Conservation (phyloP, 208 protist genomes). For the Angomonas deanei region DNA sequence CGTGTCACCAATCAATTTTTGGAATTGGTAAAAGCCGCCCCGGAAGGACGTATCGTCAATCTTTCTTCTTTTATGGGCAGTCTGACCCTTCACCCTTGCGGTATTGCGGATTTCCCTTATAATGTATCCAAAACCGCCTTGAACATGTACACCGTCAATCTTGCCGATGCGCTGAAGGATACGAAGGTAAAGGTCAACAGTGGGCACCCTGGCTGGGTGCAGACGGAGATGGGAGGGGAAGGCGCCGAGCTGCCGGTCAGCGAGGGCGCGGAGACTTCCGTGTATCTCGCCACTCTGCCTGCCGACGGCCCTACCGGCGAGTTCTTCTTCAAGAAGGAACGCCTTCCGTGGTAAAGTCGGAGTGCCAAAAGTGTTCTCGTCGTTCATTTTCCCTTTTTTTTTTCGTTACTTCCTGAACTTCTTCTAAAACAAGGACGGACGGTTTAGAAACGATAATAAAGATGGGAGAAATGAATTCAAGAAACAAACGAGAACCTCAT, state of each 20-base stretch:
- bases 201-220: constrained; percentile 64
- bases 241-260: constrained; percentile 34
- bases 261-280: constrained; percentile 64
- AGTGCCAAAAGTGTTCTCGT: background rate
- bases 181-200: constrained; percentile 59
- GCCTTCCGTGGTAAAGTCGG: constrained; percentile 42
- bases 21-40: constrained; percentile 45
- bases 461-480: too few species aligned
- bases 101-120: constrained; percentile 32
- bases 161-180: constrained; percentile 43
- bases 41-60: constrained; percentile 69
- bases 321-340: constrained; percentile 72
- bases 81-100: constrained; percentile 14
- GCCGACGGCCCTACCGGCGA: constrained; percentile 62
- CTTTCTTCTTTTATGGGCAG: constrained; percentile 64
- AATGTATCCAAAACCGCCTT: constrained; percentile 65
- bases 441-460: too few species aligned
- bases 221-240: constrained; percentile 64
- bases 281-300: constrained; percentile 72
- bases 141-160: constrained; percentile 81
- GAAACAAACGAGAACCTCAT: too few species aligned
- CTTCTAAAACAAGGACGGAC: background rate
- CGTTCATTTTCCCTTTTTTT: background rate
- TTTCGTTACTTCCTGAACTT: background rate
- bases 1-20: constrained; percentile 67